phyloP scores from a whole-genome alignment of 2,329 filamentous ascomycete species.

The Coccinonectria pachysandricola region DNA sequence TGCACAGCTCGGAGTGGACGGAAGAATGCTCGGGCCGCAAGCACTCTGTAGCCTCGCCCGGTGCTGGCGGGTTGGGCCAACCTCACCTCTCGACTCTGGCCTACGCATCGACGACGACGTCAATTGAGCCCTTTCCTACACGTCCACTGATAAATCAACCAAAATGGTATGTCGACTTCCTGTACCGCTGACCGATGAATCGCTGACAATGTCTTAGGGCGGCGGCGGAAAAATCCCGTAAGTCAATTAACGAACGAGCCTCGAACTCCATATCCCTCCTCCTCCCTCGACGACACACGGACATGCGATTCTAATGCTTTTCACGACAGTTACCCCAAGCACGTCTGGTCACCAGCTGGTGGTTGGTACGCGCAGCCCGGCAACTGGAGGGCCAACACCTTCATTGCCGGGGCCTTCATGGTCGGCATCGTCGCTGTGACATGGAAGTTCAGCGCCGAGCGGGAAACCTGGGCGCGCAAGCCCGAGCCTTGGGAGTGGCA shows the following conservation, averaged over 20 bases:
- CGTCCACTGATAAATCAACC: conserved; percentile 28
- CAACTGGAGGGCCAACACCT: conserved; percentile 93
- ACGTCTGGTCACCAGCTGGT: conserved; percentile 97
- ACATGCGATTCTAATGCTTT: conserved; percentile 9
- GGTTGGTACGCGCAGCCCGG: conserved; percentile 93
- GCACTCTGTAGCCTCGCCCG: conserved; percentile 1
- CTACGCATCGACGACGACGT: conserved; percentile 6
- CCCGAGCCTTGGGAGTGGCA: conserved; percentile 70
- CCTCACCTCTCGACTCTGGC: conserved; percentile 2
- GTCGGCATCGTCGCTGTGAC: conserved; percentile 56
- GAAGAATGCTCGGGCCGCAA: conserved; percentile 18
- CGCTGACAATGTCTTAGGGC: conserved; percentile 47
- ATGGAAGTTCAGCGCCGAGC: conserved; percentile 64
- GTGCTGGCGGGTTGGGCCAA: conserved; percentile 3
- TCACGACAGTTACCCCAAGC: conserved; percentile 73
- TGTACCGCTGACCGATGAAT: background rate
- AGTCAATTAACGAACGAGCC: conserved; percentile 23
- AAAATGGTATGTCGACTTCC: conserved; percentile 43
- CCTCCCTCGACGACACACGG: conserved; percentile 4
- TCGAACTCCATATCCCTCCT: conserved; percentile 1
- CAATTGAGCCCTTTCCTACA: conserved; percentile 20
- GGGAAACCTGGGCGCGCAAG: conserved; percentile 64
- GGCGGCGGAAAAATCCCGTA: conserved; percentile 60
- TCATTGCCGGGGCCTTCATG: conserved; percentile 59
- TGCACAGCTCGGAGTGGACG: conserved; percentile 4